Base-by-base conservation (phyloP, 2,329 filamentous ascomycete species). In the Coniella lustricola region DNA sequence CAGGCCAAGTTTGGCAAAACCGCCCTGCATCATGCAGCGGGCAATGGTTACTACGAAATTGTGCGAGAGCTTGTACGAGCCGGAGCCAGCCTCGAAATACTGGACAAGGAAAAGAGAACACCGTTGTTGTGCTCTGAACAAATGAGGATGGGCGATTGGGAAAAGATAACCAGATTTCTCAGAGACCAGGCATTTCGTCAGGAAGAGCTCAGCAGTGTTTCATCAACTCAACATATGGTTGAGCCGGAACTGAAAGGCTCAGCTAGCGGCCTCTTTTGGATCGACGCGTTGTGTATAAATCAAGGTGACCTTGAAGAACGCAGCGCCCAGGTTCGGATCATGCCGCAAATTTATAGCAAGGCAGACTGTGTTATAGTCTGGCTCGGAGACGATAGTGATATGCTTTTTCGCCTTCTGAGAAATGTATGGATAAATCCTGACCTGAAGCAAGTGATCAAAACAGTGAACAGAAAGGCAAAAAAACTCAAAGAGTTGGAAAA, bases 271-370 rank as follows among this genome's bases (percentile, higher is more conserved):
- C 10, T 29, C 33, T 13, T 50, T 16, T 50, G 48, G 48, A 12
- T 46, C 10, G 25, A 29, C 10, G 25, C 25, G 5, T 5, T 29
- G 5, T 29, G 25, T 29, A 29, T 29, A 5, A 50, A 46, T n/a
- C 48, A 50, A 31, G 13, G 7, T 2, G 37, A 50, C 13, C 25
- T 50, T n/a, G 35, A 40, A 7, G 48, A 50, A 8, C 48, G 42
- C 7, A 50, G 37, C 29, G 42, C 42, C 16, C 48, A 50, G 20
- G 48, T 50, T 20, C 34, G 32, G 25, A 46, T 50, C 13, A 46
- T 50, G 42, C 36, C 48, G n/a, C 41, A 40, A 16, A 41, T 50
- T 10, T 50, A 50, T 21, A 50, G 22, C 22, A 35, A 29, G 12
- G 48, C 48, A 0, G 33, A 36, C 3, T 46, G 33, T 21, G 43